phyloP scores from a whole-genome alignment of 208 protist species.

The Leishmania major region DNA sequence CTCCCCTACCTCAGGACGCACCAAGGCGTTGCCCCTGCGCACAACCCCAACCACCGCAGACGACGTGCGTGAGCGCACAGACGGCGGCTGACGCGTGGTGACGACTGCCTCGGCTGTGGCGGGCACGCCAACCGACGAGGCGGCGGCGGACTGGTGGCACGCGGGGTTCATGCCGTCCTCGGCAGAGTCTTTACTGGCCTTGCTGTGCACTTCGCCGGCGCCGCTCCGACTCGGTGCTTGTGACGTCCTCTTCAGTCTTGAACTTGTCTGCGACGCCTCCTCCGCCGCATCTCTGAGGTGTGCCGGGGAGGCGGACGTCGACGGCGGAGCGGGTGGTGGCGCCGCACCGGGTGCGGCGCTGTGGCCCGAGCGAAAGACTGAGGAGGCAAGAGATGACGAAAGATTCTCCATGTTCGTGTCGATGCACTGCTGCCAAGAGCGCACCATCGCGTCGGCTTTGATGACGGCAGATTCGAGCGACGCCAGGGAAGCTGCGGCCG shows the following conservation, averaged over 20 bases:
- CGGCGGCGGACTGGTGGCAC: not conserved
- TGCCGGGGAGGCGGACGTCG: not conserved
- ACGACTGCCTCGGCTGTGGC: not conserved
- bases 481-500: not conserved
- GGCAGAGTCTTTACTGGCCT: not conserved
- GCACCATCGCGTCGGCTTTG: not conserved
- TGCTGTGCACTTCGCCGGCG: not conserved
- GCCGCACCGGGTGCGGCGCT: not conserved
- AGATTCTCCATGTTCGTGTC: not conserved
- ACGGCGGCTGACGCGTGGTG: not conserved
- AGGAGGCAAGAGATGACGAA: slow-evolving; percentile 3
- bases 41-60: not conserved
- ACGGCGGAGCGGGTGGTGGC: not conserved
- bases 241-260: not conserved
- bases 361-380: not conserved
- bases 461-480: not conserved
- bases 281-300: not conserved
- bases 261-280: not conserved
- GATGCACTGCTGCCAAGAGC: slow-evolving; percentile 2
- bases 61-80: not conserved
- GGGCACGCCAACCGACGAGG: not conserved
- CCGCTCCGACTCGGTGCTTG: not conserved
- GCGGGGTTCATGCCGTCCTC: not conserved
- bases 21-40: not conserved
- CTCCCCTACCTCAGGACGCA: not conserved